phyloP scores from a whole-genome alignment of 805 yeast species.

The Monosporozyma servazzii region DNA sequence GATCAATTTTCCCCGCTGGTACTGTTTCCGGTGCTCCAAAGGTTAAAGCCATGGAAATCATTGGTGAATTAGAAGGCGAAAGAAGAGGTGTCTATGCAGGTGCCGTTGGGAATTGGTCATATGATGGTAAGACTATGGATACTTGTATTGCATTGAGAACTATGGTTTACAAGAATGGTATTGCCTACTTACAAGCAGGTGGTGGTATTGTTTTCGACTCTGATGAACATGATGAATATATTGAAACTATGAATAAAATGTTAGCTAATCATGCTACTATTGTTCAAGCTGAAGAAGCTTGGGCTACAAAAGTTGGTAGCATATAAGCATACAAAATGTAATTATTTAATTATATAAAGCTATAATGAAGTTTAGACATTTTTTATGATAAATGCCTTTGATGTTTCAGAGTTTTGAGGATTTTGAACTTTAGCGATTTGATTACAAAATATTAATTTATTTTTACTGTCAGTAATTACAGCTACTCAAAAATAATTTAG shows the following conservation, averaged over 20 bases:
- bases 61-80: slow-evolving; percentile 81
- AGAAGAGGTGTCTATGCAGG: slow-evolving; percentile 97
- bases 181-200: slow-evolving; percentile 94
- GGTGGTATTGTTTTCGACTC: slow-evolving; percentile 97
- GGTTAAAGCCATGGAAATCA: slow-evolving; percentile 91
- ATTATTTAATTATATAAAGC: background rate
- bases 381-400: background rate
- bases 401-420: too few relatives aligned
- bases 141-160: slow-evolving; percentile 97
- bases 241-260: slow-evolving; percentile 97
- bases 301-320: slow-evolving; percentile 43
- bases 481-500: background rate
- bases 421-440: too few relatives aligned
- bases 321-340: slow-evolving; percentile 1
- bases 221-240: slow-evolving; percentile 89
- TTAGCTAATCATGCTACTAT: slow-evolving; percentile 84
- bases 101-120: slow-evolving; percentile 97
- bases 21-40: slow-evolving; percentile 99
- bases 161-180: slow-evolving; percentile 86
- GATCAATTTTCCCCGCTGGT: slow-evolving; percentile 98
- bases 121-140: slow-evolving; percentile 90
- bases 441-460: too few relatives aligned
- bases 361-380: too few relatives aligned
- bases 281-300: slow-evolving; percentile 79
- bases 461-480: too few relatives aligned